phyloP scores from a whole-genome alignment of 2,329 filamentous ascomycete genomes.

The Phyllachora maydis region DNA sequence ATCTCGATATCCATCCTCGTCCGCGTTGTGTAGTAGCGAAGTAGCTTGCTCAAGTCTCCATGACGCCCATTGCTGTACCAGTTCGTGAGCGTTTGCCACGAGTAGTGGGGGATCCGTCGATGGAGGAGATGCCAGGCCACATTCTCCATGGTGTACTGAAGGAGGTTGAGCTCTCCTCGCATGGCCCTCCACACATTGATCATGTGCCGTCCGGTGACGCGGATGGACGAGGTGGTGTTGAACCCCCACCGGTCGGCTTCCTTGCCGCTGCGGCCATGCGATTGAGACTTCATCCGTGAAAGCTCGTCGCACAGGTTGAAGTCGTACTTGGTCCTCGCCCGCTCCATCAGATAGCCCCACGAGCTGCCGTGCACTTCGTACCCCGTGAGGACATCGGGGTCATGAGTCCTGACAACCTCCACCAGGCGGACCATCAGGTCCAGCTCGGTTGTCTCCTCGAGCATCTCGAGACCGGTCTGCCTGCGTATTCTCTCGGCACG shows the following conservation, averaged over 20 bases:
- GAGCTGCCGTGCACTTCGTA: conserved; percentile 88
- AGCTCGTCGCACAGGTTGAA: conserved; percentile 83
- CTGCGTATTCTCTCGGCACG: conserved; percentile 36
- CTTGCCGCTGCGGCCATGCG: conserved; percentile 67
- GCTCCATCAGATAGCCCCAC: conserved; percentile 91
- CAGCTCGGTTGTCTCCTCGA: conserved; percentile 60
- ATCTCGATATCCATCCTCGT: conserved; percentile 78
- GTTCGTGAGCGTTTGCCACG: conserved; percentile 53
- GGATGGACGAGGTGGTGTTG: conserved; percentile 78
- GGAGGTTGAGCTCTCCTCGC: conserved; percentile 73
- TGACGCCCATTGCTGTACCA: conserved; percentile 60
- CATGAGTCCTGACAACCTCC: conserved; percentile 61
- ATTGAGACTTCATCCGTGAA: conserved; percentile 69
- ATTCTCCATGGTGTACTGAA: conserved; percentile 94
- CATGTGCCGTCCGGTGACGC: conserved; percentile 84
- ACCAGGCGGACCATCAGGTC: conserved; percentile 74
- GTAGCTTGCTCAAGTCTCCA: conserved; percentile 49
- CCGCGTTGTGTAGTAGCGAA: conserved; percentile 59
- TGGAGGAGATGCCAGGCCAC: conserved; percentile 83
- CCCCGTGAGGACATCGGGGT: conserved; percentile 84
- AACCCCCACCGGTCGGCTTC: conserved; percentile 85
- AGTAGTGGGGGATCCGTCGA: conserved; percentile 71
- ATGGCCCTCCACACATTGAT: conserved; percentile 97
- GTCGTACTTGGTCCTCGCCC: conserved; percentile 69
- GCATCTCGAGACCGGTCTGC: conserved; percentile 39